phyloP scores from a whole-genome alignment of 2,329 filamentous ascomycete species.

The Penicillium sp. region DNA sequence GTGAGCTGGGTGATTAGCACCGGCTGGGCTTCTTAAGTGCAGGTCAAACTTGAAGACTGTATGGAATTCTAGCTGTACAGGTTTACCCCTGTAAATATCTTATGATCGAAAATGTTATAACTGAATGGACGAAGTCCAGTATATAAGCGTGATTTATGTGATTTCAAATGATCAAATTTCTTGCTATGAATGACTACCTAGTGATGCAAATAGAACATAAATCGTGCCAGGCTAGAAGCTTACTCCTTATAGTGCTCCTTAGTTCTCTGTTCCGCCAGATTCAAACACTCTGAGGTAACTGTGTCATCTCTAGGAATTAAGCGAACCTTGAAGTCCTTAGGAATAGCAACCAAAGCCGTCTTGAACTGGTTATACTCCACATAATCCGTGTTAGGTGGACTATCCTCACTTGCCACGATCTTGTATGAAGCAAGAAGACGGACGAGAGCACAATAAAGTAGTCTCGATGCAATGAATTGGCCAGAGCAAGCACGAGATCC shows the following conservation, averaged over 20 bases:
- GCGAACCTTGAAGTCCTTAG: conserved; percentile 58
- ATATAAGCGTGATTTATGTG: neutral
- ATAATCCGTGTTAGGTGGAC: conserved; percentile 62
- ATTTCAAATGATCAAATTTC: neutral
- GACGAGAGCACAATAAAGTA: conserved; percentile 57
- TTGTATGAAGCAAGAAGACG: conserved; percentile 56
- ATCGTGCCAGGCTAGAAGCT: conserved; percentile 23
- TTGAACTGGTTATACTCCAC: conserved; percentile 64
- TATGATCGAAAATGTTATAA: neutral
- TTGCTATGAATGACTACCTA: neutral
- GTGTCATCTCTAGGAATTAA: conserved; percentile 53
- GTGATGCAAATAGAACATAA: neutral
- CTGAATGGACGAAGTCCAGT: neutral
- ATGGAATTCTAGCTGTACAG: neutral
- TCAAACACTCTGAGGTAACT: conserved; percentile 43
- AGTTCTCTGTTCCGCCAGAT: conserved; percentile 47
- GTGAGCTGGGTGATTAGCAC: conserved; percentile 53
- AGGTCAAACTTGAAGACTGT: neutral
- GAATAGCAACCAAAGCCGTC: conserved; percentile 61
- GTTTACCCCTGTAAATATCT: neutral
- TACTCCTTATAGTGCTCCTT: conserved; percentile 51
- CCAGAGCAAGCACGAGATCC: conserved; percentile 61
- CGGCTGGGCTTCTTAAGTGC: conserved; percentile 32
- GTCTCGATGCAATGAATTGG: conserved; percentile 57
- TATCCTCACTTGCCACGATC: conserved; percentile 50